phyloP scores from a whole-genome alignment of 345 rosid genomes.

The Punica granatum region DNA sequence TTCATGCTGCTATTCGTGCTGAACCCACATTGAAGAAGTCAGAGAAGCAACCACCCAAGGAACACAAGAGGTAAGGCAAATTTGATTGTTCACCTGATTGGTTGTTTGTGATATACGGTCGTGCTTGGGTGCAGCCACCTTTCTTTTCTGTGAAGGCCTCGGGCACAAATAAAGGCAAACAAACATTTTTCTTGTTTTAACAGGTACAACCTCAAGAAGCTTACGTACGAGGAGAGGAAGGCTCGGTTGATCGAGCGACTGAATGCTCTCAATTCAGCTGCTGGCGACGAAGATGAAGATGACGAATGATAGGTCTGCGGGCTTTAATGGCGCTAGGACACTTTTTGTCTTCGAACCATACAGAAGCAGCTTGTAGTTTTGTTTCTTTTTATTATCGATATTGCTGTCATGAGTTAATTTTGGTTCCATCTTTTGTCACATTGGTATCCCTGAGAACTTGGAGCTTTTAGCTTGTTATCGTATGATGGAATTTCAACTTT shows the following conservation, averaged over 20 bases:
- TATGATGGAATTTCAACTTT: background rate
- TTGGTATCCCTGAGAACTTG: background rate
- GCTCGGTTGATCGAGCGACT: constrained; percentile 67
- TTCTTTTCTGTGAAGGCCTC: background rate
- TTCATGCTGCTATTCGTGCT: constrained; percentile 71
- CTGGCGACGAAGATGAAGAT: constrained; percentile 33
- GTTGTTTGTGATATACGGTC: background rate
- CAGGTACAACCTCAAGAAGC: constrained; percentile 79
- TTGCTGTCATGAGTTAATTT: background rate
- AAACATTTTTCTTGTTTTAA: constrained; percentile 2
- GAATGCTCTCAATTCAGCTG: constrained; percentile 45
- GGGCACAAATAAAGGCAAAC: background rate
- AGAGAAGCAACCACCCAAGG: constrained; percentile 42
- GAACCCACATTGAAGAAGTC: constrained; percentile 48
- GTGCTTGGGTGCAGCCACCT: too few relatives aligned
- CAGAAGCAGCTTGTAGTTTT: background rate
- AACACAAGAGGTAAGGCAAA: constrained; percentile 47
- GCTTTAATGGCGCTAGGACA: background rate
- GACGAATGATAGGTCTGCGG: constrained; percentile 30
- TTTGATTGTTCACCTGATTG: background rate
- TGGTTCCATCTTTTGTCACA: background rate
- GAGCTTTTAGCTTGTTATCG: background rate
- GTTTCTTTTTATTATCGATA: background rate
- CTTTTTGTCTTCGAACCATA: background rate
- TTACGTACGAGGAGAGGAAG: constrained; percentile 74